Conservation (phyloP, 164 flowering plant genomes). For the Macadamia integrifolia region DNA sequence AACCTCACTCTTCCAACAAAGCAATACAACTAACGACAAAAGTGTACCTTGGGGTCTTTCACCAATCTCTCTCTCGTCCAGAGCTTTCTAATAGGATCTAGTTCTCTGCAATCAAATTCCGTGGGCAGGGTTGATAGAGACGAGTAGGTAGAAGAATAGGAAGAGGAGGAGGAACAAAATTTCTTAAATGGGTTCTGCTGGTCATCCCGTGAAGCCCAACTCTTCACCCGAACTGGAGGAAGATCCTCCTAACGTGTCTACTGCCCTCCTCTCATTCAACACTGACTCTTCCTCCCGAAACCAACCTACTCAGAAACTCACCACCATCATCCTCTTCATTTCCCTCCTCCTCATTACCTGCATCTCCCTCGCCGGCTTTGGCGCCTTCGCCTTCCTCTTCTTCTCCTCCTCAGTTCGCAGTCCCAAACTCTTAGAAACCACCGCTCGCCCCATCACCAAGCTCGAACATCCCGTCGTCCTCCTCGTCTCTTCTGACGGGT, state of each 20-base stretch:
- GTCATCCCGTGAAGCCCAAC: conserved; percentile 19
- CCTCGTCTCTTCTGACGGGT: conserved; percentile 61
- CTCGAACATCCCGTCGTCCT: conserved; percentile 41
- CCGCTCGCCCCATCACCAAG: conserved; percentile 36
- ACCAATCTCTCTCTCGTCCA: too few relatives aligned
- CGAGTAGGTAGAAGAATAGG: not conserved
- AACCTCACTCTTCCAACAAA: too few relatives aligned
- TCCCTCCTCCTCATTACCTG: conserved; percentile 36
- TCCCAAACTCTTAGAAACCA: conserved; percentile 6
- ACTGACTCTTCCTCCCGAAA: conserved; percentile 19
- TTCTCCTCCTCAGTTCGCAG: conserved; percentile 22
- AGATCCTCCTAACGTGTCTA: conserved; percentile 33
- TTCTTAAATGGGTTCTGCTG: conserved; percentile 14
- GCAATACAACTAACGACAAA: too few relatives aligned
- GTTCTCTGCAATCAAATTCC: too few relatives aligned
- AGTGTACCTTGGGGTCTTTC: too few relatives aligned
- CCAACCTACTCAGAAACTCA: not conserved
- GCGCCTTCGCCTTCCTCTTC: conserved; percentile 55
- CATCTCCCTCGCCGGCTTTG: conserved; percentile 42
- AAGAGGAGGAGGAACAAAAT: not conserved
- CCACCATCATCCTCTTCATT: conserved; percentile 26
- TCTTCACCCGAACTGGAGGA: conserved; percentile 29
- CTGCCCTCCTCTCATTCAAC: conserved; percentile 46
- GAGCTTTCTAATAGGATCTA: too few relatives aligned
- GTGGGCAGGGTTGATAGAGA: too few relatives aligned